phyloP scores from a whole-genome alignment of 306 rosid genomes.

The Inga laurina region DNA sequence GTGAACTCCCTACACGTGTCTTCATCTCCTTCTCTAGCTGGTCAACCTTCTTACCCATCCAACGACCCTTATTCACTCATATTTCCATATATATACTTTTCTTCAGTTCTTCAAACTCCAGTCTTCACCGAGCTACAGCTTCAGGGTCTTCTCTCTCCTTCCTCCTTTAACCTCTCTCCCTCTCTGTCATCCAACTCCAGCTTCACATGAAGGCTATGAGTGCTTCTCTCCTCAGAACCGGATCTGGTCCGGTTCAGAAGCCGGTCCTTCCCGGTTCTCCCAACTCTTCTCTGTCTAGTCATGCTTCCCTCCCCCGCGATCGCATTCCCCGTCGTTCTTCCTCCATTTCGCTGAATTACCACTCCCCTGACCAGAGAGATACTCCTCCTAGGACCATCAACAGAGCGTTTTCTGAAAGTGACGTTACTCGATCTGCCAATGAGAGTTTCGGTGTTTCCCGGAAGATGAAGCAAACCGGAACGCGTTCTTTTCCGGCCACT shows the following conservation, averaged over 20 bases:
- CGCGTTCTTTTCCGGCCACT: slow-evolving; percentile 29
- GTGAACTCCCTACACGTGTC: not conserved
- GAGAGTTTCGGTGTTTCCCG: slow-evolving; percentile 13
- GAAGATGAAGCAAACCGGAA: slow-evolving; percentile 23
- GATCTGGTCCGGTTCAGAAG: slow-evolving; percentile 47
- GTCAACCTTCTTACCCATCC: not conserved
- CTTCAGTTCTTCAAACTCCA: not conserved
- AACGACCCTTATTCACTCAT: not conserved
- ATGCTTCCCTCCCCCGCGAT: slow-evolving; percentile 40
- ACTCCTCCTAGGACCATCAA: slow-evolving; percentile 17
- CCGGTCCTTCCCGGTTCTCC: slow-evolving; percentile 37
- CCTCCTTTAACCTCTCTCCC: not conserved
- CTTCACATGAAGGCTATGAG: slow-evolving; percentile 20
- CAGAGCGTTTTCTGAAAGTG: slow-evolving; percentile 45
- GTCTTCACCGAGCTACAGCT: not conserved
- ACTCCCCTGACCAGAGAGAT: slow-evolving; percentile 26
- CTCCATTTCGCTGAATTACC: slow-evolving; percentile 47
- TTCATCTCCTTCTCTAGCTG: not conserved
- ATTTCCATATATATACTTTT: not conserved
- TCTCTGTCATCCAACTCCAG: not conserved
- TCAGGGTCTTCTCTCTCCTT: not conserved
- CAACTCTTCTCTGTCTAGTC: slow-evolving; percentile 36
- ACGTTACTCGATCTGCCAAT: slow-evolving; percentile 5
- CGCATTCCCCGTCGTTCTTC: slow-evolving; percentile 35
- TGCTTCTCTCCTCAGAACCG: slow-evolving; percentile 62